Base-by-base conservation (phyloP, 495 filamentous ascomycete species). In the Oleoguttula mirabilis region DNA sequence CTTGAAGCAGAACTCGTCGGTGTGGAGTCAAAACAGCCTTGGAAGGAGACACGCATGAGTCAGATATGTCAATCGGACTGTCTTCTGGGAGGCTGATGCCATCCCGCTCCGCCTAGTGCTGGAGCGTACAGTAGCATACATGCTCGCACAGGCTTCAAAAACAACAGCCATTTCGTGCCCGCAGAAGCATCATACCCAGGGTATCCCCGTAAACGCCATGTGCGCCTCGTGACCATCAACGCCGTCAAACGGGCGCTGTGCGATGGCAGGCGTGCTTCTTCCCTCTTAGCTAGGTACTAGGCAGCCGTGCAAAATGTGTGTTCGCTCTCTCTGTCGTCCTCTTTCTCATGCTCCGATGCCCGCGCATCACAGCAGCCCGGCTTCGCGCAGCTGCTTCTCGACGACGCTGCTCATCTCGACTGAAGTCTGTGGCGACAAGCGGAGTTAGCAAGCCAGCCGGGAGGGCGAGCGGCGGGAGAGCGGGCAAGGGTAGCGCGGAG, bases 241-340 rank as follows among this genome's bases (percentile, higher is more conserved):
- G 42, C 34, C 47, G 41, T 33, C 14, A 28, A 8, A 17, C 17
- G 20, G 12, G 14, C 45, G 36, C 30, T 42, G 20, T 41, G 4
- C 23, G 31, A 46, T 51, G 48, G 33, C 46, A 35, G 20, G 42
- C 43, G 38, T 36, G 34, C 48, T n/a, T 43, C 43, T 51, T 51
- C 48, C 38, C 48, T 47, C 36, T 23, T 39, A 25, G 34, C 21
- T 15, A 51, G 33, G 47, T 51, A 51, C 42, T 51, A 51, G 31
- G 42, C 36, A 39, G 47, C 40, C 41, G 11, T n/a, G n/a, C n/a
- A n/a, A n/a, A n/a, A n/a, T n/a, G n/a, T n/a, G n/a, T n/a, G n/a
- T n/a, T n/a, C n/a, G n/a, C n/a, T n/a, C n/a, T n/a, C n/a, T n/a
- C n/a, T n/a, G n/a, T n/a, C n/a, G n/a, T n/a, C n/a, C 5, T 4